Conservation (phyloP, 306 rosid genomes). For the Pyrus communis region DNA sequence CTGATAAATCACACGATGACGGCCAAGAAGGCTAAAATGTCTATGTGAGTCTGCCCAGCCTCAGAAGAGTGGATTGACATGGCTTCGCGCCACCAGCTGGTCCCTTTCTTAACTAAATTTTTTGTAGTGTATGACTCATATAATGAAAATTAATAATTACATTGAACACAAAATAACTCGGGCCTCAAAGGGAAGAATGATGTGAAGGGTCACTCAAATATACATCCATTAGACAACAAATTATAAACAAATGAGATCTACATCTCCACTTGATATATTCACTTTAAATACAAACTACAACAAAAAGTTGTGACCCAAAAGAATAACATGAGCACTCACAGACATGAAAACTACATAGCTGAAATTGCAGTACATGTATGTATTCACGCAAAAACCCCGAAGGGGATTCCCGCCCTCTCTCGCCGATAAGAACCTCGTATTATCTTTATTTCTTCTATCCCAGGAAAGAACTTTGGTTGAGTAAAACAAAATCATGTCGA, state of each 20-base stretch:
- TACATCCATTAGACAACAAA: background rate
- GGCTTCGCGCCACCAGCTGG: no score
- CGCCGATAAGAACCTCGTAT: constrained; percentile 35
- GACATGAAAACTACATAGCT: constrained; percentile 31
- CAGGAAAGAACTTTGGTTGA: constrained; percentile 28
- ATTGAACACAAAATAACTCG: background rate
- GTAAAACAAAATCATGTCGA: constrained; percentile 25
- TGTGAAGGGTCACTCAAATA: background rate
- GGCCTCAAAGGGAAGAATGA: background rate
- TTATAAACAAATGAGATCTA: constrained; percentile 10
- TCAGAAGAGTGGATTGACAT: no score
- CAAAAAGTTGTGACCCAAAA: constrained; percentile 34
- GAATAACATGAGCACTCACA: constrained; percentile 18
- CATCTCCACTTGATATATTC: constrained; percentile 8
- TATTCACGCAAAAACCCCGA: constrained; percentile 28
- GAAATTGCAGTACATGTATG: constrained; percentile 36
- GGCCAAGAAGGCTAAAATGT: no score
- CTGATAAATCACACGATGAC: no score
- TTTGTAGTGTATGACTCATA: background rate
- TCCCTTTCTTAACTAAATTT: no score
- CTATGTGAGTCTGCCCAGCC: no score
- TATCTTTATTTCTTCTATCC: constrained; percentile 42
- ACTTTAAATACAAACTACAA: constrained; percentile 31
- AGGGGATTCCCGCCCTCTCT: constrained; percentile 14
- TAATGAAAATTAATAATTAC: background rate